Evolutionary conservation across 2,329 filamentous ascomycete genomes (phyloP).

Genomic region (Dendrostoma leiphaemia): DNA sequence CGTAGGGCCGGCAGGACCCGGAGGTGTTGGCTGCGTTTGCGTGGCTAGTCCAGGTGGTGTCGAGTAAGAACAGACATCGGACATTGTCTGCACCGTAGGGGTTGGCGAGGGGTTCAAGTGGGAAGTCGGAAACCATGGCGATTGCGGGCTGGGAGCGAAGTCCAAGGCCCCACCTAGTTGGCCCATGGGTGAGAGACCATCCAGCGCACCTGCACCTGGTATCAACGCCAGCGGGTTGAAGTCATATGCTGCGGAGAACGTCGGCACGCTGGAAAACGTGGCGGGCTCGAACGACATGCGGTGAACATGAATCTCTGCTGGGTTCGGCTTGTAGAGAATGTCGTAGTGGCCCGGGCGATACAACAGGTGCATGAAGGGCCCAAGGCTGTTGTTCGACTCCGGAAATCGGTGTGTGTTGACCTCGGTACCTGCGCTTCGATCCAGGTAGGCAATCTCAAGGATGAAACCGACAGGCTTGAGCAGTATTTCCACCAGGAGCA

Average conservation of each 20-base stretch:
- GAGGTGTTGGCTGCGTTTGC: conserved; percentile 31
- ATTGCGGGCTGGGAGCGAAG: conserved; percentile 30
- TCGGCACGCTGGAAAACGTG: conserved; percentile 1
- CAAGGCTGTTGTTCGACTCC: conserved; percentile 44
- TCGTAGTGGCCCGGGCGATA: conserved; percentile 88
- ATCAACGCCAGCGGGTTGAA: conserved; percentile 45
- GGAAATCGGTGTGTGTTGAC: conserved; percentile 71
- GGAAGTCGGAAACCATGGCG: conserved; percentile 36
- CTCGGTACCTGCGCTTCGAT: conserved; percentile 74
- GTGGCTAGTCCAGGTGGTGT: conserved; percentile 24
- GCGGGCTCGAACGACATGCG: conserved; percentile 36
- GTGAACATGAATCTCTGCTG: conserved; percentile 48
- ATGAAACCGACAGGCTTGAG: conserved; percentile 76
- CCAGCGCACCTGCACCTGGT: conserved; percentile 38
- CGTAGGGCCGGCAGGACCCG: conserved; percentile 26
- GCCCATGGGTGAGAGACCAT: conserved; percentile 18
- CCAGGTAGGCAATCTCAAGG: conserved; percentile 87
- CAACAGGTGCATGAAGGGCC: conserved; percentile 54
- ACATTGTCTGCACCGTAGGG: conserved; percentile 5
- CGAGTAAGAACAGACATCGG: neutral
- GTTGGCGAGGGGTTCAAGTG: conserved; percentile 30
- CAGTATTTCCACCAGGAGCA: conserved; percentile 73
- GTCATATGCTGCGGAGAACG: conserved; percentile 32
- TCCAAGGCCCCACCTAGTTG: conserved; percentile 23
- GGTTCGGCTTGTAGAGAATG: conserved; percentile 65